Evolutionary conservation across 208 protist species (phyloP).

Genomic region (Spongospora subterranea): DNA sequence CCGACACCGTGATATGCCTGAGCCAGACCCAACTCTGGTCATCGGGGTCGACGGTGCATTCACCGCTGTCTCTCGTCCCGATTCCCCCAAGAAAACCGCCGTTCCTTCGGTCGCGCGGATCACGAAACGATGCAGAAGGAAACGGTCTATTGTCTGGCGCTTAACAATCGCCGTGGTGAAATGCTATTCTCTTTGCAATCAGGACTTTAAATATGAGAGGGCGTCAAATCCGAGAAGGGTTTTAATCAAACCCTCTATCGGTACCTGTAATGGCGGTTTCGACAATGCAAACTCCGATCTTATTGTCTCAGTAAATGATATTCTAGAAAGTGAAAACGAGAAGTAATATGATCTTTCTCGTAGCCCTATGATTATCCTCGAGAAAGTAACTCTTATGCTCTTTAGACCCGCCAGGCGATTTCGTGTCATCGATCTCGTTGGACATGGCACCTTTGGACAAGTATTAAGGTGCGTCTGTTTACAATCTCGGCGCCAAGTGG

Average conservation of each 20-base stretch:
- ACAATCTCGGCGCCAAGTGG: background rate
- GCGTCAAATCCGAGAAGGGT: background rate
- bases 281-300: conserved; percentile 55
- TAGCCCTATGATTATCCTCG: background rate
- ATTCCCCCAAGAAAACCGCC: background rate
- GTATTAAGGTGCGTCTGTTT: conserved; percentile 67
- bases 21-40: too few relatives aligned
- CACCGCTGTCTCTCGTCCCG: too few relatives aligned
- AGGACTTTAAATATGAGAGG: conserved; percentile 37
- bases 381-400: background rate
- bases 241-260: conserved; percentile 33
- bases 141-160: background rate
- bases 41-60: too few relatives aligned
- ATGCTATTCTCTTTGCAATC: background rate
- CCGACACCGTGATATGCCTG: too few relatives aligned
- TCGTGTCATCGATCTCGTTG: conserved; percentile 60
- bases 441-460: conserved; percentile 76
- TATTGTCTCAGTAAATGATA: conserved; percentile 55
- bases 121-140: background rate
- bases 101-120: background rate
- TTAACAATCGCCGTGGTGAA: background rate
- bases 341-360: too few relatives aligned
- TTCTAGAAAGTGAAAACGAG: conserved; percentile 59
- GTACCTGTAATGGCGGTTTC: background rate
- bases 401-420: background rate